Conservation (phyloP, 2,329 filamentous ascomycete species). For the Pestalotiopsis sp. region DNA sequence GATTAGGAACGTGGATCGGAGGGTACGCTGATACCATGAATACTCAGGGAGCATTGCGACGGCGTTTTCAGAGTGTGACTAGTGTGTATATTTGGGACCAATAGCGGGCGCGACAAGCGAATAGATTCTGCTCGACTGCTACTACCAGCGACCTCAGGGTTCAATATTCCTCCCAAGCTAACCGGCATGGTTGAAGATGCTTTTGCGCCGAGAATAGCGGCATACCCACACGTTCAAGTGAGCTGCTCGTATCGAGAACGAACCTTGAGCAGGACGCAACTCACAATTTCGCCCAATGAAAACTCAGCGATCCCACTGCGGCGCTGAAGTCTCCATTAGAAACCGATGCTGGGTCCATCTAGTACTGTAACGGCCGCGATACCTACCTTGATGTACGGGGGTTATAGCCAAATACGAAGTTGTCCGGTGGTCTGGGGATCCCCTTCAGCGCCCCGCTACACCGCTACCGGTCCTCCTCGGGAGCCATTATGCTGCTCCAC, state of each 20-base stretch:
- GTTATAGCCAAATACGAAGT: neutral
- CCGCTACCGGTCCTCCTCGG: neutral
- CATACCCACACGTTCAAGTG: neutral
- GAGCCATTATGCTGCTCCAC: neutral
- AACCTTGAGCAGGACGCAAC: neutral
- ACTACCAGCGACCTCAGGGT: neutral
- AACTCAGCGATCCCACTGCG: neutral
- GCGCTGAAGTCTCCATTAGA: neutral
- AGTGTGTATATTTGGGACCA: neutral
- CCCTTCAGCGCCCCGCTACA: neutral
- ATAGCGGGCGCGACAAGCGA: neutral
- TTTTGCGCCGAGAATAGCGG: too few relatives aligned
- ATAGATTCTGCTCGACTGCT: neutral
- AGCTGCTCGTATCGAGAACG: neutral
- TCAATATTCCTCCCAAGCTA: too few relatives aligned
- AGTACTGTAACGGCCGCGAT: neutral
- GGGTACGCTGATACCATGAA: slow-evolving; percentile 7
- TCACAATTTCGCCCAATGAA: neutral
- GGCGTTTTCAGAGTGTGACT: neutral
- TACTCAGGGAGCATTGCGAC: slow-evolving; percentile 4
- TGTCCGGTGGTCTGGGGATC: neutral
- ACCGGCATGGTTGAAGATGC: too few relatives aligned
- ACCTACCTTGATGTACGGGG: neutral
- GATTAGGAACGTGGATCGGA: slow-evolving; percentile 54
- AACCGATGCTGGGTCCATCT: neutral